phyloP scores from a whole-genome alignment of 805 yeast species.

The Tanozyma kutaoensis region DNA sequence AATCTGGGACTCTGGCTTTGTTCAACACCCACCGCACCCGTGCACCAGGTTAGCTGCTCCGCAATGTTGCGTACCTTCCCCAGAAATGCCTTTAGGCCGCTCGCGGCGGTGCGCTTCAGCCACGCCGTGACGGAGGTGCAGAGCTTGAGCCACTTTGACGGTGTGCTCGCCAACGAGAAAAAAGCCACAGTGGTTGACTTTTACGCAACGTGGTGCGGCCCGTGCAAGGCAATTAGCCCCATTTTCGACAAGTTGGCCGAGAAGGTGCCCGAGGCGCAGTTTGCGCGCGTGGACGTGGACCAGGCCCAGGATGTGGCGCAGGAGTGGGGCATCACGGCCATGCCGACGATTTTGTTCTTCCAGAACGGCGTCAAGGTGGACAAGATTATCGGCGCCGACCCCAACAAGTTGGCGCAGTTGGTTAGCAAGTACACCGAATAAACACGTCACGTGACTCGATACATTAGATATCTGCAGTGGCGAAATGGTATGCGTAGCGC shows the following conservation, averaged over 20 bases:
- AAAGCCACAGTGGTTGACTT: conserved; percentile 47
- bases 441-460: too few species aligned
- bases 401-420: conserved; percentile 17
- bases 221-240: conserved; percentile 65
- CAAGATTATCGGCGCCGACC: conserved; percentile 55
- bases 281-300: conserved; percentile 65
- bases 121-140: too few species aligned
- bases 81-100: too few species aligned
- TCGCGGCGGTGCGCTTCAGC: too few species aligned
- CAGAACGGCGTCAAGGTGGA: conserved; percentile 46
- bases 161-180: too few species aligned
- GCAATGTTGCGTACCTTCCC: too few species aligned
- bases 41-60: too few species aligned
- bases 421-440: conserved; percentile 17
- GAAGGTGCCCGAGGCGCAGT: conserved; percentile 36
- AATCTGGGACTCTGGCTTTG: too few species aligned
- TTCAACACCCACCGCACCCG: too few species aligned
- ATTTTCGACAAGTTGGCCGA: conserved; percentile 30
- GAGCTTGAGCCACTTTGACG: too few species aligned
- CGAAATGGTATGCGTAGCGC: too few species aligned
- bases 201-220: conserved; percentile 68
- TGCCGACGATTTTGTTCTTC: conserved; percentile 63
- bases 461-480: too few species aligned
- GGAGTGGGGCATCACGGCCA: conserved; percentile 51
- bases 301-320: conserved; percentile 43